A percentile compares a stretch with the other conserved stretches of the same genome.
Evolutionary conservation across 1,139 yeast species (phyloP).

Genomic region (Hemisphaericaspora lyxosophila): DNA sequence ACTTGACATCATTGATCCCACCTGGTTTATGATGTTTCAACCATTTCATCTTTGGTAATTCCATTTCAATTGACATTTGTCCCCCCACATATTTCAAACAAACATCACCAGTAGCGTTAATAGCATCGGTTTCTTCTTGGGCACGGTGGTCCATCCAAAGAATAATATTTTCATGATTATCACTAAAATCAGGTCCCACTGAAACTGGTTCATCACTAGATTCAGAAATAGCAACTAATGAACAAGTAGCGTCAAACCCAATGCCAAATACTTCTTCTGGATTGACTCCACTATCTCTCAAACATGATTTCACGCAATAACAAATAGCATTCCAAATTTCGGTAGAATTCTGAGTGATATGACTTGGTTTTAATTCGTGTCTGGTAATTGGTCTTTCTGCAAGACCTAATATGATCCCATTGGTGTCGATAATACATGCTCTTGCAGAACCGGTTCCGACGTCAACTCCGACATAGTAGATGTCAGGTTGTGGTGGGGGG

Average conservation of each 20-base stretch:
- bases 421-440: constrained; percentile 83
- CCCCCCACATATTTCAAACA: constrained; percentile 94
- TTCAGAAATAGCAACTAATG: constrained; percentile 77
- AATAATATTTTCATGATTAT: constrained; percentile 75
- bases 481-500: constrained; percentile 47
- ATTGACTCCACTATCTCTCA: constrained; percentile 73
- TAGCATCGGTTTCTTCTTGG: constrained; percentile 73
- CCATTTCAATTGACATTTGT: constrained; percentile 97
- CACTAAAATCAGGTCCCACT: constrained; percentile 87
- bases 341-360: constrained; percentile 81
- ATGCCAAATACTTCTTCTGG: constrained; percentile 72
- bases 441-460: constrained; percentile 98
- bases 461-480: constrained; percentile 86
- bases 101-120: constrained; percentile 77
- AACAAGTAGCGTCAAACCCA: constrained; percentile 97
- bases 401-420: constrained; percentile 79
- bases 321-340: constrained; percentile 93
- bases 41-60: constrained; percentile 96
- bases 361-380: constrained; percentile 68
- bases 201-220: constrained; percentile 68
- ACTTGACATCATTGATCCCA: constrained; percentile 67
- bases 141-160: constrained; percentile 99
- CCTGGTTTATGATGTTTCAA: constrained; percentile 80
- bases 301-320: constrained; percentile 71
- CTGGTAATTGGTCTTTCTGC: constrained; percentile 78